Percentiles rank a stretch among this genome's conserved stretches.
phyloP scores from a whole-genome alignment of 192 early-diverging fungal genomes.

The Mortierella claussenii region DNA sequence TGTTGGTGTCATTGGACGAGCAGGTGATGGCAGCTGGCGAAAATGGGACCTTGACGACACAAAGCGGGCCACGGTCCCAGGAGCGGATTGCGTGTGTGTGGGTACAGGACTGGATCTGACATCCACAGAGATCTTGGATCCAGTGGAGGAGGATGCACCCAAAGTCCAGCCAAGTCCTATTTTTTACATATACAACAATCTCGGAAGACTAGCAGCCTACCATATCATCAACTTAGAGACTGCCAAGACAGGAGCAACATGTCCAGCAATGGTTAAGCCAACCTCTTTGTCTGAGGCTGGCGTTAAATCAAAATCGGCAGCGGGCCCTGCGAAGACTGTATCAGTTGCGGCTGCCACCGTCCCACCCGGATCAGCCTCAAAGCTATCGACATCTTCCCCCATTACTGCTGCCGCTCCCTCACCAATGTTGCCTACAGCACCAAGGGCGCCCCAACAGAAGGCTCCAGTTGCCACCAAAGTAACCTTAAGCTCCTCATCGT shows the following conservation, averaged over 20 bases:
- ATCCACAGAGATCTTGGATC: constrained; percentile 61
- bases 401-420: neutral
- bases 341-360: neutral
- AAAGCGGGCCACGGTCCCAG: constrained; percentile 65
- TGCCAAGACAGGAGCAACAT: constrained; percentile 52
- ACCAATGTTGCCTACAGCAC: neutral
- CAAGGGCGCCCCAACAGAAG: neutral
- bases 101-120: constrained; percentile 84
- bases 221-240: constrained; percentile 68
- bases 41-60: constrained; percentile 76
- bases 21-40: constrained; percentile 66
- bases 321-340: neutral
- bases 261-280: constrained; percentile 53
- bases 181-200: constrained; percentile 75
- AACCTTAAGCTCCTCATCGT: constrained; percentile 1
- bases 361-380: neutral
- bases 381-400: neutral
- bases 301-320: constrained; percentile 2
- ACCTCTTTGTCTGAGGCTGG: neutral
- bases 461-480: neutral
- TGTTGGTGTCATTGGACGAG: constrained; percentile 61
- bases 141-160: constrained; percentile 58
- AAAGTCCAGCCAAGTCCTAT: constrained; percentile 72
- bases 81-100: constrained; percentile 72
- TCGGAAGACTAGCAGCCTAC: constrained; percentile 73